Base-by-base conservation (phyloP, 768 basidiomycete species). In the Kwoniella sp. region DNA sequence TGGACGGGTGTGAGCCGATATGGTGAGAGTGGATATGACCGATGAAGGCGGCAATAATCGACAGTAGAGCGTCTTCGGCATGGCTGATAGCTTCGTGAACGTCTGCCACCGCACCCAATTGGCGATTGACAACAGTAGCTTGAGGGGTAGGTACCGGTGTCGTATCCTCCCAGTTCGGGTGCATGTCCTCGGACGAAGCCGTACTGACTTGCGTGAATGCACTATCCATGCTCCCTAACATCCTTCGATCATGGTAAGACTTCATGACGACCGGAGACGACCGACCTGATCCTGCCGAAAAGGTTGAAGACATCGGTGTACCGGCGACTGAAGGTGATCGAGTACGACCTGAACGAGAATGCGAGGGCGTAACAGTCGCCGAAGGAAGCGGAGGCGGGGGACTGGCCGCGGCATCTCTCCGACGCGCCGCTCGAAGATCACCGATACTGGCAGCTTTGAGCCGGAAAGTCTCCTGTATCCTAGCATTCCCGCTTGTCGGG, bases 11-110 rank as follows among this genome's bases (percentile, higher is more conserved):
- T 29, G 91, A 91, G 45, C 86, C 84, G 51, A 91, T 88, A 23
- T 91, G 89, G 83, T 97, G 91, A 17, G 91, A 91, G 74, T 98
- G 95, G 1, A 93, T 91, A 77, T 97, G 93, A 0, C 94, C 95
- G 73, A 99, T 96, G 79, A 99, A 93, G 5, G 94, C 95, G 23
- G 96, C 94, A 75, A 96, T 92, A 22, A 92, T 91, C 4, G 92
- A 95, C 12, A 98, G 84, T 73, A 94, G 90, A 55, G 89, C 86
- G 76, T 96, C 93, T 77, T 96, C 93, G 15, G 91, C 91, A 67
- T 84, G 82, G n/a, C 89, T 87, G 51, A 96, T 68, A 1, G 68
- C 61, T n/a, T 67, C 69, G 52, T 53, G 50, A 15, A 77, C 63
- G 23, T 65, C 63, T 2, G 56, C 63, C 2, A 63, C 55, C 8